Evolutionary conservation across 1,284 basidiomycete species (phyloP), one percentile per base, ranked within the genome.

Genomic region (Fomitopsis pinicola): DNA sequence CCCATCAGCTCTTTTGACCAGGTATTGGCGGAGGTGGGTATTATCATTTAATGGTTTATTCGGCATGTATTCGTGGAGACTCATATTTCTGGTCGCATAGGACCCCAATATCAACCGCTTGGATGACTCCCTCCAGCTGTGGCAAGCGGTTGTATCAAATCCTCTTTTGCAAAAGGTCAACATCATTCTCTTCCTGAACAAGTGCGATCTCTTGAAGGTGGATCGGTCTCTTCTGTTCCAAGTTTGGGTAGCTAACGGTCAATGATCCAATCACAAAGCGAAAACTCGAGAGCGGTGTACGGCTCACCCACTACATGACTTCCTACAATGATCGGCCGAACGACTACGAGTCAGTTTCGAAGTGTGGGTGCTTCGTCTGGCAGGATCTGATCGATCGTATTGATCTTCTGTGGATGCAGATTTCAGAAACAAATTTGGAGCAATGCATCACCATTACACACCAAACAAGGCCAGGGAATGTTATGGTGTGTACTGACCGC

Each of bases 1-100:
- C 90, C 91, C 30, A 91, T 92, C 62, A 92, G 90, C 48, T 88
- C 87, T 28, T 93, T 92, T 68, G 91, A 92, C 76, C 90, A 92
- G 76, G 83, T 89, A 48, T 80, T 92, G 58, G 77, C 82, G 15
- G 91, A 92, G 81, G 89, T 89, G 71, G 44, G 70, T 14, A 38
- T 36, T 28, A 40, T 22, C 6, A 7, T 5, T 42, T 33, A 2
- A 22, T 22, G 22, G 42, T 50, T 15, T 17, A 15, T 22, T 8
- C 8, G 30, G 30, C 8, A 8, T 30, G 15, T 26, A 6, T 19
- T 60, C 56, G 35, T 61, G 8, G 58, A 28, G 15, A 12, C n/a
- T 52, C 28, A 54, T 55, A 15, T 36, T 57, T 46, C 48, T 28
- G 2, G 19, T 42, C 48, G 55, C 58, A 12, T 66, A 91, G 88